A percentile compares a stretch with the other conserved stretches of the same genome.
Conservation (phyloP, 2,329 filamentous ascomycete genomes). For the Calonectria henricotiae region DNA sequence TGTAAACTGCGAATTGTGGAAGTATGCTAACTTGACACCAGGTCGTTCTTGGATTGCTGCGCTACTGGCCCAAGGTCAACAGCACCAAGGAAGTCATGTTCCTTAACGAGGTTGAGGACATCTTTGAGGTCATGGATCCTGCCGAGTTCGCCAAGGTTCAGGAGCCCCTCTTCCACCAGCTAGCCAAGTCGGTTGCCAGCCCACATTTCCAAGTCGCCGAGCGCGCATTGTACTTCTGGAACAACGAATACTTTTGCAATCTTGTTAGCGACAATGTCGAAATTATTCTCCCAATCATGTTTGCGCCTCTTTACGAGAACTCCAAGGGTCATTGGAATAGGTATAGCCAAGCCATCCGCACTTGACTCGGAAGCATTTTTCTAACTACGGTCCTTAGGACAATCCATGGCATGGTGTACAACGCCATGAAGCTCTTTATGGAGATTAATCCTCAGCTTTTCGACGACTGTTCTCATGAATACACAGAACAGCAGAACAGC, state of each 20-base stretch:
- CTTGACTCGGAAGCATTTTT: background rate
- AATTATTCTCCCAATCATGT: slow-evolving; percentile 99
- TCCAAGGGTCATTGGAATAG: slow-evolving; percentile 99
- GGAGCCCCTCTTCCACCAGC: slow-evolving; percentile 95
- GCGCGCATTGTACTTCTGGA: slow-evolving; percentile 98
- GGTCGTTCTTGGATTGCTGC: slow-evolving; percentile 93
- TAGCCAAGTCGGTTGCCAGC: slow-evolving; percentile 97
- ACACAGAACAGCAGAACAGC: slow-evolving; percentile 95
- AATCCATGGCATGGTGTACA: slow-evolving; percentile 99
- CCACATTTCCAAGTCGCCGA: slow-evolving; percentile 99
- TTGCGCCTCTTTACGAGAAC: slow-evolving; percentile 97
- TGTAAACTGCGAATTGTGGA: background rate
- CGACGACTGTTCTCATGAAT: slow-evolving; percentile 98
- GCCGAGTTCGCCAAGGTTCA: slow-evolving; percentile 99
- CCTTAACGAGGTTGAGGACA: slow-evolving; percentile 98
- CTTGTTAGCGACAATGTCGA: slow-evolving; percentile 99
- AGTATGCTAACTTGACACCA: slow-evolving; percentile 57
- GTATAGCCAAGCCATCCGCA: slow-evolving; percentile 65
- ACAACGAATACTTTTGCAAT: slow-evolving; percentile 99
- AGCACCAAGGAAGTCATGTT: slow-evolving; percentile 99
- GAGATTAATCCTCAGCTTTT: slow-evolving; percentile 99
- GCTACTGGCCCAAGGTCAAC: slow-evolving; percentile 99
- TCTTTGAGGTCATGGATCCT: slow-evolving; percentile 99
- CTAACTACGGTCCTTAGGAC: slow-evolving; percentile 74
- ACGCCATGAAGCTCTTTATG: slow-evolving; percentile 99